Percentiles rank a stretch among this genome's conserved stretches.
Conservation (phyloP, 805 yeast genomes). For the Candida methanosorbosa region DNA sequence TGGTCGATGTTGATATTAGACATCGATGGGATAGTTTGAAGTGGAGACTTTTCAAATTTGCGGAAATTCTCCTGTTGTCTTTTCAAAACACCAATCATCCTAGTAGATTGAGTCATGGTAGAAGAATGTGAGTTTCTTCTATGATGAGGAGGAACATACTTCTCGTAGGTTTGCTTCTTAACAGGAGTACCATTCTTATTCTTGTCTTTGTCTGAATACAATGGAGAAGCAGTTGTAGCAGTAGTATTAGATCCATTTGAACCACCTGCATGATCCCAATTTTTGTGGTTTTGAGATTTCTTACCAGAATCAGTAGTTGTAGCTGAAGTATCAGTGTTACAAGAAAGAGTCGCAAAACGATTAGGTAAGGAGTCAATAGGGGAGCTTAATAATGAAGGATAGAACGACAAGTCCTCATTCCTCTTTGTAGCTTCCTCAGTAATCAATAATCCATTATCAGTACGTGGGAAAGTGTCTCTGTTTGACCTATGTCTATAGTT, state of each 20-base stretch:
- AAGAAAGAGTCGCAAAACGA: slow-evolving; percentile 10
- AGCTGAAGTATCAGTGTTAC: slow-evolving; percentile 15
- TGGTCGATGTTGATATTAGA: background rate
- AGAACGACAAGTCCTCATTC: background rate
- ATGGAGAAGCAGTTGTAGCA: slow-evolving; percentile 2
- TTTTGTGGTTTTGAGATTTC: slow-evolving; percentile 3
- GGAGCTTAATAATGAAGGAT: background rate
- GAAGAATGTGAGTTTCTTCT: slow-evolving; percentile 30
- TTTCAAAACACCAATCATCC: slow-evolving; percentile 9
- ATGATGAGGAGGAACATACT: slow-evolving; percentile 48
- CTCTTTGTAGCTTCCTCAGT: slow-evolving; percentile 5
- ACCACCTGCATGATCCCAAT: background rate
- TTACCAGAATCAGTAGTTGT: too few relatives aligned
- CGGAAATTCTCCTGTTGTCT: slow-evolving; percentile 1
- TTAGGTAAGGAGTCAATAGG: slow-evolving; percentile 5
- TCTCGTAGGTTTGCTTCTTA: slow-evolving; percentile 6
- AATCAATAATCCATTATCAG: slow-evolving; percentile 1
- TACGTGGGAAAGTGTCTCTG: background rate
- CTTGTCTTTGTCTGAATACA: background rate
- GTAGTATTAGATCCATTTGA: slow-evolving; percentile 10
- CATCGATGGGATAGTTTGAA: slow-evolving; percentile 4
- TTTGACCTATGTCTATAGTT: too few relatives aligned
- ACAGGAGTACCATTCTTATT: background rate
- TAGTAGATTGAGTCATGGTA: slow-evolving; percentile 7
- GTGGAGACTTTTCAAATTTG: too few relatives aligned